These are phyloP conservation scores for Dissoconium aciculare DNA, from an alignment of 2,329 filamentous ascomycete species.

Conservation along the genomic window DNA sequence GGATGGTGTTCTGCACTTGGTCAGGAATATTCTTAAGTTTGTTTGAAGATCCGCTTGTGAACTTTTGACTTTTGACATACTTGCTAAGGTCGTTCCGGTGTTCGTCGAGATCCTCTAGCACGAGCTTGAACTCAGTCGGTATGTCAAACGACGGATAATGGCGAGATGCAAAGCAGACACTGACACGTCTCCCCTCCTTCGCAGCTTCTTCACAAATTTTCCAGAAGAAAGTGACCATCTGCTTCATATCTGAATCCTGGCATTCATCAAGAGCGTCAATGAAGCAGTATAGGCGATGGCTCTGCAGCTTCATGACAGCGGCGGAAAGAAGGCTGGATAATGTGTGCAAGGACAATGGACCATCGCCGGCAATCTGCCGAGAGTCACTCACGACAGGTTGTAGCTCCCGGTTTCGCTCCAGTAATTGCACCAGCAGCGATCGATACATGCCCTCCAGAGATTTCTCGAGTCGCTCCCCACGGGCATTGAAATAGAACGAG, in stretches of 20 bases:
- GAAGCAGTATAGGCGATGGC: conserved; percentile 22
- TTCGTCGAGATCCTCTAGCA: conserved; percentile 24
- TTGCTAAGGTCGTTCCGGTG: conserved; percentile 22
- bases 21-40: conserved; percentile 14
- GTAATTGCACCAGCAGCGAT: conserved; percentile 34
- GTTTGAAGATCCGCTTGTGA: background rate
- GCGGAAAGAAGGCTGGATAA: conserved; percentile 19
- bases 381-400: conserved; percentile 21
- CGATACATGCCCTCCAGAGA: conserved; percentile 37
- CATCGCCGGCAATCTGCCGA: conserved; percentile 1
- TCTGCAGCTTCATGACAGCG: conserved; percentile 18
- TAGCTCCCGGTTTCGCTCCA: conserved; percentile 24
- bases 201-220: conserved; percentile 14
- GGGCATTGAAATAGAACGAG: conserved; percentile 38
- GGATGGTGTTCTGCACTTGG: conserved; percentile 17
- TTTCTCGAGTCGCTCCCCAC: conserved; percentile 32
- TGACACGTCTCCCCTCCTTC: conserved; percentile 9
- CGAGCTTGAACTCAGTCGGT: conserved; percentile 16
- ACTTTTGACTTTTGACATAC: conserved; percentile 18
- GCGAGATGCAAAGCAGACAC: conserved; percentile 29
- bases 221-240: conserved; percentile 27
- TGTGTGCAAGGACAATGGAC: conserved; percentile 8
- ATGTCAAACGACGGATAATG: conserved; percentile 32
- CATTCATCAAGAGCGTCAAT: conserved; percentile 37
- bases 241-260: conserved; percentile 24